Percentiles rank a stretch among this genome's conserved stretches.
These are phyloP conservation scores for Hemileia vastatrix DNA, from an alignment of 1,284 basidiomycete species.

Conservation along the genomic window DNA sequence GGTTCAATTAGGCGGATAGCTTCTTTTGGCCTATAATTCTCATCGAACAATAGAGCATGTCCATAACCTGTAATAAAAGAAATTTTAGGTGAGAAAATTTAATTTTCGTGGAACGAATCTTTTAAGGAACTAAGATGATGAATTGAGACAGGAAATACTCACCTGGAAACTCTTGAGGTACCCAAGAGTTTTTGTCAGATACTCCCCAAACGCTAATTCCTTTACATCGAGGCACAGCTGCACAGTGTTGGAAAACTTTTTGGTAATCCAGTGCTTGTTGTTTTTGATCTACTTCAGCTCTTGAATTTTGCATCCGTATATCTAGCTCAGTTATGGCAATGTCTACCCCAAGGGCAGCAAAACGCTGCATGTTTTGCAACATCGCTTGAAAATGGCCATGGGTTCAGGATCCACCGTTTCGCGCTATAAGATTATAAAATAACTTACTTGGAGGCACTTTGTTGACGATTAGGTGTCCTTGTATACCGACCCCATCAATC, in stretches of 20 bases:
- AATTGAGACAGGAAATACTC: too few relatives aligned
- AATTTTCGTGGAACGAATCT: too few relatives aligned
- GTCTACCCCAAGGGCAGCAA: too few relatives aligned
- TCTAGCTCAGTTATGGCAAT: neutral
- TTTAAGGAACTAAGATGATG: too few relatives aligned
- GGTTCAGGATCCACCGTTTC: too few relatives aligned
- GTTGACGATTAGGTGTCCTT: neutral
- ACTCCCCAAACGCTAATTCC: neutral
- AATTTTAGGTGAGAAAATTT: too few relatives aligned
- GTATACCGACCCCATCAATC: neutral
- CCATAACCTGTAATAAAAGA: neutral
- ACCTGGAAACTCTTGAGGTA: neutral
- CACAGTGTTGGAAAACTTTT: neutral
- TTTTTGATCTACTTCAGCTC: neutral
- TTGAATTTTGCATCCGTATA: neutral
- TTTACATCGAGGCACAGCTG: neutral
- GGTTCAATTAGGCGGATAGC: too few relatives aligned
- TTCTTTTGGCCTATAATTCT: neutral
- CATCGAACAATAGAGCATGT: neutral
- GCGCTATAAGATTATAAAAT: too few relatives aligned
- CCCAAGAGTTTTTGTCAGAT: neutral
- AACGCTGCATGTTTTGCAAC: too few relatives aligned
- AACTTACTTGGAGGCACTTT: too few relatives aligned
- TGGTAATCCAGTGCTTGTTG: neutral
- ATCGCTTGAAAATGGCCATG: too few relatives aligned